A percentile compares a stretch with the other conserved stretches of the same genome.
These are phyloP conservation scores for Metschnikowia lochheadii DNA, from an alignment of 805 yeast species.

Conservation along the genomic window DNA sequence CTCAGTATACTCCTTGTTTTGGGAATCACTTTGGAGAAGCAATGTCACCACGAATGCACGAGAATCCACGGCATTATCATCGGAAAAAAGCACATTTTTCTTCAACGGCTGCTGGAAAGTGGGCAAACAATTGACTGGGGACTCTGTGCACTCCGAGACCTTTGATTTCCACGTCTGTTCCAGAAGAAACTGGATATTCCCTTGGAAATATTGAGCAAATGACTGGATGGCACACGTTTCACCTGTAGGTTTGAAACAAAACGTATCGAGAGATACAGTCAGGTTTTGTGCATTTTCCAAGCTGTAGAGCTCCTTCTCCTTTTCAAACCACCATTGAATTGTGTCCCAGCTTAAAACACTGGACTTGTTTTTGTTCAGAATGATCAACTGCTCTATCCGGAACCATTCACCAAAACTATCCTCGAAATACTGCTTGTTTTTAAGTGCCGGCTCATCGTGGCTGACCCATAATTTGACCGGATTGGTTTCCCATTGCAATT, in stretches of 20 bases:
- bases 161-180: slow-evolving; percentile 53
- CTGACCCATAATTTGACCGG: slow-evolving; percentile 92
- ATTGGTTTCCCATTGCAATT: slow-evolving; percentile 62
- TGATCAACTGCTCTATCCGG: slow-evolving; percentile 77
- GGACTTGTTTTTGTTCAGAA: slow-evolving; percentile 55
- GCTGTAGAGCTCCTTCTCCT: slow-evolving; percentile 50
- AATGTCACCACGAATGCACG: slow-evolving; percentile 75
- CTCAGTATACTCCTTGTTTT: slow-evolving; percentile 35
- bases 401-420: slow-evolving; percentile 87
- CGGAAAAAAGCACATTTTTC: slow-evolving; percentile 58
- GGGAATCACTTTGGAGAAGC: slow-evolving; percentile 53
- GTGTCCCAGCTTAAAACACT: slow-evolving; percentile 57
- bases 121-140: slow-evolving; percentile 90
- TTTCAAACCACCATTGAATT: slow-evolving; percentile 84
- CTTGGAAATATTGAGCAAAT: slow-evolving; percentile 81
- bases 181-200: slow-evolving; percentile 48
- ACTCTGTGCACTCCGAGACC: slow-evolving; percentile 58
- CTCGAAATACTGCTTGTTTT: slow-evolving; percentile 69
- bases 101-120: slow-evolving; percentile 86
- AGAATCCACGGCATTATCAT: slow-evolving; percentile 51
- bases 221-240: slow-evolving; percentile 82
- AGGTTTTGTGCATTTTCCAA: slow-evolving; percentile 22
- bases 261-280: slow-evolving; percentile 45
- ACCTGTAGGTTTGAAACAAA: slow-evolving; percentile 81
- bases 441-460: slow-evolving; percentile 62